Evolutionary conservation across 2,329 filamentous ascomycete genomes (phyloP), one percentile per base, ranked within the genome.

Genomic region (Fusarium multiceps): DNA sequence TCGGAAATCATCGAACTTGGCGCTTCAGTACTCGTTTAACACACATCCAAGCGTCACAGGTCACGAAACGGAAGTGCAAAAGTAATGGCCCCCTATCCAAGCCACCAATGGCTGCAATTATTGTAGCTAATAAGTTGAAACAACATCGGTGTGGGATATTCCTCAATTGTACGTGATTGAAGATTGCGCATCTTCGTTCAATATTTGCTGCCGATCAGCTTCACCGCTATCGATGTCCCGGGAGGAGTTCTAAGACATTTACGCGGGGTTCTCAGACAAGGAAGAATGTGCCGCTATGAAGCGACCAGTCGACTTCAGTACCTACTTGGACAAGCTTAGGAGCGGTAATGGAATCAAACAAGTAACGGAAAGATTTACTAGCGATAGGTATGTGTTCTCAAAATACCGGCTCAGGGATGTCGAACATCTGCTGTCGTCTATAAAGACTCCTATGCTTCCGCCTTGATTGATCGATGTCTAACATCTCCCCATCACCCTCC

Each of bases 191-290:
- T 20, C 21, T 37, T 14, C 7, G 7, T 21, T 8, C 18, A n/a
- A 7, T 20, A 13, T 2, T 16, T 6, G 11, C 18, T 23, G 3
- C 25, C 23, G 21, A 56, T 56, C 12, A 0, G 7, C 50, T 41
- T 30, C 27, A 43, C 25, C 40, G 37, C 27, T 30, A 23, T 20
- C n/a, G 7, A 30, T 12, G 7, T 18, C 8, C 7, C 25, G 7
- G 13, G 21, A 34, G 21, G 53, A 25, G 32, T 14, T 34, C n/a
- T 7, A 27, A 48, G 7, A 46, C 42, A 48, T 34, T 12, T 13
- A 27, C 18, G 42, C 27, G 42, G 53, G 57, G 57, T 42, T 59
- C 20, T 42, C n/a, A 48, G 27, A 60, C 57, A 42, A n/a, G 3
- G 14, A 48, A 14, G 23, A 20, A 34, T 21, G 16, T 28, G 42